Percentiles rank a stretch among this genome's conserved stretches.
Conservation (phyloP, 2,329 filamentous ascomycete species). For the Exophiala bonariae region DNA sequence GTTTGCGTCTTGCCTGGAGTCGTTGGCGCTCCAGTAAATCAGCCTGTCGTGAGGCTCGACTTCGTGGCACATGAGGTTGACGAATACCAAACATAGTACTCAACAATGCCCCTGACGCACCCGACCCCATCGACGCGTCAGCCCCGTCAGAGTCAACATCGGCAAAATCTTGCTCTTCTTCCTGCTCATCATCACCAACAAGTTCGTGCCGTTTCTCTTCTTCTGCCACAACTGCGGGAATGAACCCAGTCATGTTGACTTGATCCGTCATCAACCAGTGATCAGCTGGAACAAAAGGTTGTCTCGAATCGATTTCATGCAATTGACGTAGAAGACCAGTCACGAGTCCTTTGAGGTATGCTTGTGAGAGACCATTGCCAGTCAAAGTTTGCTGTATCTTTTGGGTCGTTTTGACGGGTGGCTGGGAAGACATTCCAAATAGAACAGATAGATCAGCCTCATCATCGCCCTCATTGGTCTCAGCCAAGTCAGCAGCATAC, state of each 20-base stretch:
- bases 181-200: conserved; percentile 62
- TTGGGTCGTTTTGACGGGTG: conserved; percentile 29
- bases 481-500: conserved; percentile 67
- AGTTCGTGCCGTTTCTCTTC: conserved; percentile 75
- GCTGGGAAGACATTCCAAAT: conserved; percentile 18
- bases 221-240: conserved; percentile 81
- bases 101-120: conserved; percentile 53
- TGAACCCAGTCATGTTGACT: conserved; percentile 87
- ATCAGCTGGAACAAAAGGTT: conserved; percentile 75
- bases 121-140: conserved; percentile 39
- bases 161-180: conserved; percentile 47
- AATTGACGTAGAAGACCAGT: conserved; percentile 81
- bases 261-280: conserved; percentile 93
- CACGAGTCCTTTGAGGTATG: conserved; percentile 75
- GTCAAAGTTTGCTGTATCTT: conserved; percentile 52
- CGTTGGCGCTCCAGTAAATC: conserved; percentile 20
- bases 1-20: conserved; percentile 62
- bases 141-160: conserved; percentile 44
- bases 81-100: conserved; percentile 26
- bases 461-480: conserved; percentile 38
- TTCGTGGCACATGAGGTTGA: conserved; percentile 24
- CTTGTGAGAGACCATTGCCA: conserved; percentile 70
- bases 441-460: conserved; percentile 20
- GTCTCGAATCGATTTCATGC: conserved; percentile 88
- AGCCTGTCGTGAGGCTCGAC: conserved; percentile 19